Conservation (phyloP, 2,329 filamentous ascomycete species). For the Diaporthe humulicola region DNA sequence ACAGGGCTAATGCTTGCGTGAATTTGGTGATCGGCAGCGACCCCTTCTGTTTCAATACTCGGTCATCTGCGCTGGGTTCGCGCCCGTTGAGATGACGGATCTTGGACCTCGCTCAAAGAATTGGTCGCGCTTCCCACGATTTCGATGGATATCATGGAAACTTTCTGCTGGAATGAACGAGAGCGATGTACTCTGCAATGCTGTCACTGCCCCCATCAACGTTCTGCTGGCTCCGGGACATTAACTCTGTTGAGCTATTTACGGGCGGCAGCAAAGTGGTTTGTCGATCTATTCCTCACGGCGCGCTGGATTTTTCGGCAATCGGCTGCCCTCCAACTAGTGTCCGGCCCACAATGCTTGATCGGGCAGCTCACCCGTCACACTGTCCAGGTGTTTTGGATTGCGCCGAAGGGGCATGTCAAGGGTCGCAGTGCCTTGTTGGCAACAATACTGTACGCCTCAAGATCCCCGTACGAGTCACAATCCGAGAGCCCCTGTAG, state of each 20-base stretch:
- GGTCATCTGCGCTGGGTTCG: conserved; percentile 27
- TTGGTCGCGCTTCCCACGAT: not conserved
- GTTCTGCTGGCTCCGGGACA: not conserved
- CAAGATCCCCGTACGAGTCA: conserved; percentile 29
- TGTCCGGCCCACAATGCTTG: conserved; percentile 33
- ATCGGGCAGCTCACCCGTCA: conserved; percentile 38
- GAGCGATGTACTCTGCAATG: not conserved
- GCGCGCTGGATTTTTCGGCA: conserved; percentile 37
- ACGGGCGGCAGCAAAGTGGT: not conserved
- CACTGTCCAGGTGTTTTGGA: conserved; percentile 39
- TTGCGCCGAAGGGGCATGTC: conserved; percentile 32
- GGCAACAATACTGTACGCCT: conserved; percentile 1
- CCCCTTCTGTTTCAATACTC: conserved; percentile 31
- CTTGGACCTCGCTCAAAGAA: not conserved
- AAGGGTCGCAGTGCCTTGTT: conserved; percentile 35
- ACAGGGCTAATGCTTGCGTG: conserved; percentile 28
- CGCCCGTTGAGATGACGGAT: conserved; percentile 8
- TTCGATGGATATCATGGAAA: not conserved
- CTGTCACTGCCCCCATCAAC: not conserved
- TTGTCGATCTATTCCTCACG: not conserved
- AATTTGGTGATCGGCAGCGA: conserved; percentile 29
- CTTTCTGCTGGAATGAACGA: not conserved
- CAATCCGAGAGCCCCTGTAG: conserved; percentile 12
- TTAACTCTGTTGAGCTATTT: conserved; percentile 1
- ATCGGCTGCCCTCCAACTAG: conserved; percentile 37